Conservation (phyloP, 2,329 filamentous ascomycete species). For the Sporothrix brunneoviolacea region DNA sequence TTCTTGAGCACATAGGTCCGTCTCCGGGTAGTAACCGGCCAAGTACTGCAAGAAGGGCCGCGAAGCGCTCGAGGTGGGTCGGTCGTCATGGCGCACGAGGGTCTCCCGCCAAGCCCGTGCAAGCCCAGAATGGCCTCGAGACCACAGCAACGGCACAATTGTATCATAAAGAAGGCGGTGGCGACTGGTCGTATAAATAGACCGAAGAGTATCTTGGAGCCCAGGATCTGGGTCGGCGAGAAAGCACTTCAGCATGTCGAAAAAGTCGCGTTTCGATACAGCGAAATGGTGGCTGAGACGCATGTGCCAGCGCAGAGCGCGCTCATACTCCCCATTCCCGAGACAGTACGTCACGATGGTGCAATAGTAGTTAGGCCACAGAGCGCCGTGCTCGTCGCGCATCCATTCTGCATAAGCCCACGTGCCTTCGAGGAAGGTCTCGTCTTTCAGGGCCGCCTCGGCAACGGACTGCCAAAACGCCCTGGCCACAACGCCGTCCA, state of each 20-base stretch:
- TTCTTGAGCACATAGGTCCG: slow-evolving; percentile 33
- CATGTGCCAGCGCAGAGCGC: slow-evolving; percentile 42
- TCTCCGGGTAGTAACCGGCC: slow-evolving; percentile 37
- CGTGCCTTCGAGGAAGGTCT: slow-evolving; percentile 28
- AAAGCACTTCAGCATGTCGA: slow-evolving; percentile 34
- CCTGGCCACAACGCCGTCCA: slow-evolving; percentile 21
- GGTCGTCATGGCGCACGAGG: slow-evolving; percentile 35
- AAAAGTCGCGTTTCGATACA: slow-evolving; percentile 35
- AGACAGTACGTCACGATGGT: slow-evolving; percentile 40
- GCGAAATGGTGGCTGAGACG: slow-evolving; percentile 37
- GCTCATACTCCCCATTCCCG: slow-evolving; percentile 29
- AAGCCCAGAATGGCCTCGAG: slow-evolving; percentile 36
- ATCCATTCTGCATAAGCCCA: slow-evolving; percentile 39
- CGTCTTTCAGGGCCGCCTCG: slow-evolving; percentile 27
- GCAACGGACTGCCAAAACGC: slow-evolving; percentile 28
- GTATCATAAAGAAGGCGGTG: slow-evolving; percentile 43
- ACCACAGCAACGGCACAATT: slow-evolving; percentile 45
- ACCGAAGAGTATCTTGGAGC: slow-evolving; percentile 34
- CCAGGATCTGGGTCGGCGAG: slow-evolving; percentile 30
- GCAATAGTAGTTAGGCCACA: slow-evolving; percentile 46
- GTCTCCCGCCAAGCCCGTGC: slow-evolving; percentile 43
- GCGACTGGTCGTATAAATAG: slow-evolving; percentile 39
- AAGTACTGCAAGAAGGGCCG: slow-evolving; percentile 44
- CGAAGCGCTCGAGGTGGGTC: slow-evolving; percentile 34
- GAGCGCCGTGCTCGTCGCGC: slow-evolving; percentile 28